phyloP scores from a whole-genome alignment of 805 yeast species.

The Suhomyces xylopsoci region DNA sequence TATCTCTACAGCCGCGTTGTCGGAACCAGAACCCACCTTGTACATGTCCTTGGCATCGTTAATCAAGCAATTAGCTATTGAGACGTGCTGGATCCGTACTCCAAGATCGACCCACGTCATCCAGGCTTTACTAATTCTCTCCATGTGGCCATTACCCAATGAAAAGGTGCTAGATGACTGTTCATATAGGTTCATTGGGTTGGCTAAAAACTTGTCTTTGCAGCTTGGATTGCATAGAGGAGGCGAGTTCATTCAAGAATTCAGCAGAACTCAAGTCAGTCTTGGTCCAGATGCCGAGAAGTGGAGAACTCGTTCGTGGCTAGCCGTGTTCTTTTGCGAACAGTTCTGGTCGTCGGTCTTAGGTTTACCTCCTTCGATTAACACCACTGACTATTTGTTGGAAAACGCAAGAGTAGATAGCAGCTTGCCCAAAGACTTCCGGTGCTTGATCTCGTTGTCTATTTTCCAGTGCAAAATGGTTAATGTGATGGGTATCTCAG shows the following conservation, averaged over 20 bases:
- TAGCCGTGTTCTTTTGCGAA: slow-evolving; percentile 81
- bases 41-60: slow-evolving; percentile 73
- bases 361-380: slow-evolving; percentile 85
- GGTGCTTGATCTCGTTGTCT: slow-evolving; percentile 69
- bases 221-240: slow-evolving; percentile 85
- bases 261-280: slow-evolving; percentile 83
- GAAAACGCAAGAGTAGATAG: slow-evolving; percentile 74
- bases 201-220: slow-evolving; percentile 79
- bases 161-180: slow-evolving; percentile 90
- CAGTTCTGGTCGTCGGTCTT: slow-evolving; percentile 86
- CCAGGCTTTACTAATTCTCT: slow-evolving; percentile 80
- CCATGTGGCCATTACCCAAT: slow-evolving; percentile 91
- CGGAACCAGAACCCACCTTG: slow-evolving; percentile 83
- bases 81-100: slow-evolving; percentile 89
- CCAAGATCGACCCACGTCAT: slow-evolving; percentile 93
- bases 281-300: slow-evolving; percentile 83
- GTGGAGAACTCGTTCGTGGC: slow-evolving; percentile 94
- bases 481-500: slow-evolving; percentile 82
- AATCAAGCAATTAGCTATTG: slow-evolving; percentile 83
- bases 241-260: slow-evolving; percentile 87
- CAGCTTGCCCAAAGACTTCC: slow-evolving; percentile 62
- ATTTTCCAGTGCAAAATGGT: slow-evolving; percentile 83
- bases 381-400: slow-evolving; percentile 71
- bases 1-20: slow-evolving; percentile 76
- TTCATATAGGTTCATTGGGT: slow-evolving; percentile 81